phyloP scores from a whole-genome alignment of 805 yeast species.

The Candida alai region DNA sequence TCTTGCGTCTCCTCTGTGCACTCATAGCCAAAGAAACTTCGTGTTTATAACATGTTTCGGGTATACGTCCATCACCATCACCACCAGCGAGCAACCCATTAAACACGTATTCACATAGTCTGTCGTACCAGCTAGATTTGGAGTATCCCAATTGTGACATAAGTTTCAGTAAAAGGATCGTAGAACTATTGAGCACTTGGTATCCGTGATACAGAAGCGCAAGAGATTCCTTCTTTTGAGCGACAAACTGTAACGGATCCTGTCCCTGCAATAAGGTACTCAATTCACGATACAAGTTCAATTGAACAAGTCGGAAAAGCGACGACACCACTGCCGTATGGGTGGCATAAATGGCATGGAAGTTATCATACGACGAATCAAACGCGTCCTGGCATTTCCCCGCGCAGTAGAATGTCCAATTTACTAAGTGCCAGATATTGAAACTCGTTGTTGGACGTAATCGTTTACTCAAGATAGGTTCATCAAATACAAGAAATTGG shows the following conservation, averaged over 20 bases:
- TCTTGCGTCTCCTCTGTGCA: conserved; percentile 17
- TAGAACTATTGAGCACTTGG: not conserved
- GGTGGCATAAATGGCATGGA: conserved; percentile 22
- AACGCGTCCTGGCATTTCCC: conserved; percentile 20
- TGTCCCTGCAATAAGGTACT: no score
- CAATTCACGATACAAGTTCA: conserved; percentile 12
- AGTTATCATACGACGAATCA: conserved; percentile 17
- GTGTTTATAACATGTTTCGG: conserved; percentile 22
- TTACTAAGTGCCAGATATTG: conserved; percentile 28
- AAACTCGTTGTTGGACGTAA: conserved; percentile 20
- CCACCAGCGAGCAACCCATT: conserved; percentile 22
- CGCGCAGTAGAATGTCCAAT: conserved; percentile 38
- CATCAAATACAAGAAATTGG: conserved; percentile 36
- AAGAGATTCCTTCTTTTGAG: no score
- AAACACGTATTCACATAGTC: conserved; percentile 24
- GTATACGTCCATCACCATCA: conserved; percentile 10
- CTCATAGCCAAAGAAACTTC: conserved; percentile 23
- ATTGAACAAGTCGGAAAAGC: conserved; percentile 18
- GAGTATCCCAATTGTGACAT: conserved; percentile 20
- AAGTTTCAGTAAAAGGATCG: conserved; percentile 13
- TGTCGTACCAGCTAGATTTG: conserved; percentile 25
- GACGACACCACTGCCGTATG: conserved; percentile 17
- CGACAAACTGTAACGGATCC: no score
- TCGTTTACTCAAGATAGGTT: conserved; percentile 20
- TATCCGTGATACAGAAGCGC: no score